phyloP scores from a whole-genome alignment of 495 filamentous ascomycete species.

The Hypoxylon fuscum region DNA sequence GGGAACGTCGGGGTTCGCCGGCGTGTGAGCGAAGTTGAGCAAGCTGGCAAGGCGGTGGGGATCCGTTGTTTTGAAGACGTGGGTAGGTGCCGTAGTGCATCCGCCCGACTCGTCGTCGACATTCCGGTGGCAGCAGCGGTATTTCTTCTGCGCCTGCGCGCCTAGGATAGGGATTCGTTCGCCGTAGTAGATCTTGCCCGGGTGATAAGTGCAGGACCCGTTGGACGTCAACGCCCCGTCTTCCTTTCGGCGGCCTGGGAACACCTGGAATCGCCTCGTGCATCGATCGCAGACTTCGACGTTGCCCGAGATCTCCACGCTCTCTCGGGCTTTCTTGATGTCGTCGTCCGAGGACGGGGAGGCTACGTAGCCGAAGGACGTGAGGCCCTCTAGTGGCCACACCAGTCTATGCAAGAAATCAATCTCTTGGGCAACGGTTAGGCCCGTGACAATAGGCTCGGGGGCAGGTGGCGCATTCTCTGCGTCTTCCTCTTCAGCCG shows the following conservation, averaged over 20 bases:
- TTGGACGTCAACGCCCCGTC: constrained; percentile 83
- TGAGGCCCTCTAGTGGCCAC: constrained; percentile 67
- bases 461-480: constrained; percentile 41
- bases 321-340: constrained; percentile 64
- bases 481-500: constrained; percentile 30
- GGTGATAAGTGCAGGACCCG: constrained; percentile 81
- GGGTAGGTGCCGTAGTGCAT: constrained; percentile 71
- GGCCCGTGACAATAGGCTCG: constrained; percentile 69
- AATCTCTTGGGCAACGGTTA: constrained; percentile 74
- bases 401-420: constrained; percentile 66
- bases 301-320: constrained; percentile 69
- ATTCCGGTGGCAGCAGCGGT: constrained; percentile 78
- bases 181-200: constrained; percentile 67
- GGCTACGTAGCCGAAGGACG: constrained; percentile 77
- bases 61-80: constrained; percentile 89
- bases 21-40: constrained; percentile 82
- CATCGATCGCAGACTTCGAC: constrained; percentile 94
- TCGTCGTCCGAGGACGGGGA: constrained; percentile 63
- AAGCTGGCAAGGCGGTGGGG: constrained; percentile 77
- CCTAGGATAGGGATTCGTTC: constrained; percentile 43
- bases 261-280: constrained; percentile 85
- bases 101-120: constrained; percentile 72
- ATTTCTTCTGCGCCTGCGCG: constrained; percentile 66
- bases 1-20: constrained; percentile 60
- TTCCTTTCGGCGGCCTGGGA: constrained; percentile 79